Evolutionary conservation across 2,329 filamentous ascomycete genomes (phyloP).

Genomic region (Stemphylium vesicarium): DNA sequence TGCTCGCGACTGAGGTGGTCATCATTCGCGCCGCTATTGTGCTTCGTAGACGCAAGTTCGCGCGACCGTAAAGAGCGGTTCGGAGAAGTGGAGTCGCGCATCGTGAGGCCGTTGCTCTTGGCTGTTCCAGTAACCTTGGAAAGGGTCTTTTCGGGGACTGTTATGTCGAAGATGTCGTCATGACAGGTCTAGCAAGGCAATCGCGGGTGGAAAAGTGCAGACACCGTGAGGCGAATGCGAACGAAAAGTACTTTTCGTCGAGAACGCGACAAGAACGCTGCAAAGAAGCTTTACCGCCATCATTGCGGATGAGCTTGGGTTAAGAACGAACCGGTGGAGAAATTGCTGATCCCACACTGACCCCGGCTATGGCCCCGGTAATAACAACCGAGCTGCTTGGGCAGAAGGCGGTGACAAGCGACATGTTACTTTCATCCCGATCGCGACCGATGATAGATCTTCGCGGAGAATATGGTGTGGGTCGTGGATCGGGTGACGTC

Average conservation of each 20-base stretch:
- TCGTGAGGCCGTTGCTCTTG: slow-evolving; percentile 26
- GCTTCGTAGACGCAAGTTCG: slow-evolving; percentile 2
- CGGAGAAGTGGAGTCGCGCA: slow-evolving; percentile 23
- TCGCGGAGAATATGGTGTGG: background rate
- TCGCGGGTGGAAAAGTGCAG: background rate
- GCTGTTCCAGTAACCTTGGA: slow-evolving; percentile 20
- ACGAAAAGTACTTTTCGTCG: background rate
- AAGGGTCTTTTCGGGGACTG: slow-evolving; percentile 26
- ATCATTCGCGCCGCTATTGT: slow-evolving; percentile 3
- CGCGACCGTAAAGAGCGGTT: slow-evolving; percentile 31
- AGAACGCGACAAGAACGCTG: background rate
- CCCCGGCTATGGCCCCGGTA: slow-evolving; percentile 3
- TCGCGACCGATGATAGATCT: background rate
- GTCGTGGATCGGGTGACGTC: background rate
- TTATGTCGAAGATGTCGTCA: slow-evolving; percentile 21
- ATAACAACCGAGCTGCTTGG: slow-evolving; percentile 5
- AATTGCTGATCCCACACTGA: slow-evolving; percentile 7
- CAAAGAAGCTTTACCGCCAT: slow-evolving; percentile 1
- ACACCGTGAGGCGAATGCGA: background rate
- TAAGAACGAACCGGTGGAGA: slow-evolving; percentile 9
- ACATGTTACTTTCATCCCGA: background rate
- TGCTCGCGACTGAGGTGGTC: slow-evolving; percentile 20
- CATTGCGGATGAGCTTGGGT: slow-evolving; percentile 5
- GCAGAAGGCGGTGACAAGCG: slow-evolving; percentile 10
- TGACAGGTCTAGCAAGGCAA: background rate